These are phyloP conservation scores for Hysterangium stoloniferum DNA, from an alignment of 768 basidiomycete genomes.

Conservation along the genomic window DNA sequence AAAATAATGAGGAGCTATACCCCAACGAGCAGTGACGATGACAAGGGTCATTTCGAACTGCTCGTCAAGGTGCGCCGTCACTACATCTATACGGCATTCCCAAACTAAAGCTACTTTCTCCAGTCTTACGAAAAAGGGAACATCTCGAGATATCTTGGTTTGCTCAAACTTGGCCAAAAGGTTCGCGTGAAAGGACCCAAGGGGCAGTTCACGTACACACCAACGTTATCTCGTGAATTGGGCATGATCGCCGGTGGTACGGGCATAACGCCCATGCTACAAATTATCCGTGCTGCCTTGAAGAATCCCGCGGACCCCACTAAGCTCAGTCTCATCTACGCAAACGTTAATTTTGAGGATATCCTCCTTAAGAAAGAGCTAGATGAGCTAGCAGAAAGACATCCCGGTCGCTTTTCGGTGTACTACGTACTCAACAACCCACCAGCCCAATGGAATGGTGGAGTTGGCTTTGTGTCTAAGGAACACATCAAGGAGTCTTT, in stretches of 20 bases:
- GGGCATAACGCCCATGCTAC: constrained; percentile 98
- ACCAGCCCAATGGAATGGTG: constrained; percentile 78
- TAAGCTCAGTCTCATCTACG: constrained; percentile 83
- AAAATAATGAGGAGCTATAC: constrained; percentile 89
- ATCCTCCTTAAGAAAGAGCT: constrained; percentile 88
- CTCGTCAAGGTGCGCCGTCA: constrained; percentile 74
- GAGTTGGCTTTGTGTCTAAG: constrained; percentile 88
- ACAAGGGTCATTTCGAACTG: constrained; percentile 90
- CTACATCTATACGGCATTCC: neutral
- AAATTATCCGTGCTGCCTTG: constrained; percentile 91
- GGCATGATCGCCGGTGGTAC: constrained; percentile 99
- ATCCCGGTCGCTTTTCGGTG: constrained; percentile 66
- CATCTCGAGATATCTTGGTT: constrained; percentile 79
- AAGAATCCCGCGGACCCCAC: constrained; percentile 85
- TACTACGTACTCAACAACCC: constrained; percentile 95
- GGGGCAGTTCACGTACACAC: constrained; percentile 83
- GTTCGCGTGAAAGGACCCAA: constrained; percentile 93
- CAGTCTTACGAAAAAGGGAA: constrained; percentile 97
- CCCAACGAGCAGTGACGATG: constrained; percentile 88
- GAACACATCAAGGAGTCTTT: constrained; percentile 82
- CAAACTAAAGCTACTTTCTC: constrained; percentile 3
- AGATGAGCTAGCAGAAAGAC: constrained; percentile 60
- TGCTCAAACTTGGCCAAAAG: constrained; percentile 80
- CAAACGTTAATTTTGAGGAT: constrained; percentile 89
- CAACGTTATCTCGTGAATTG: constrained; percentile 64